Evolutionary conservation across 495 filamentous ascomycete species (phyloP).

Genomic region (Lineolata rhizophorae): DNA sequence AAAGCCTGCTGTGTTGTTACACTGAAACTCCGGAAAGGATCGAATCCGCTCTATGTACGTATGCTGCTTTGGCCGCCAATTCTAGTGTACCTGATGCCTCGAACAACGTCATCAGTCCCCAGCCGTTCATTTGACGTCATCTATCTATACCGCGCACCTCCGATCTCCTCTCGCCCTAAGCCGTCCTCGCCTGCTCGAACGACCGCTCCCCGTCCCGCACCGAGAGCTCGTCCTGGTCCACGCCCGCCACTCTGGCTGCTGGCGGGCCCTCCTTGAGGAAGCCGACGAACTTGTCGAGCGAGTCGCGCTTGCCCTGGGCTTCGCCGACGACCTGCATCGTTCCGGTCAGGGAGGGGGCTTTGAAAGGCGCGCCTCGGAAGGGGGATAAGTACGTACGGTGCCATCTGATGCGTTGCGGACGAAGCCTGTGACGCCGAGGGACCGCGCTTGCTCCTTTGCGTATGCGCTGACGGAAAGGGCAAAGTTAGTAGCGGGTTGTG

Average conservation of each 20-base stretch:
- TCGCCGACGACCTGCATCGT: slow-evolving; percentile 60
- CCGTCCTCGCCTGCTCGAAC: too few relatives aligned
- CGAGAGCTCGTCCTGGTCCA: slow-evolving; percentile 45
- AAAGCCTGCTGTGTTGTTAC: too few relatives aligned
- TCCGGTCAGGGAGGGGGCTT: slow-evolving; percentile 1
- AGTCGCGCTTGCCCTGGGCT: slow-evolving; percentile 48
- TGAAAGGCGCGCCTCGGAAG: not conserved
- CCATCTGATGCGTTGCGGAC: slow-evolving; percentile 56
- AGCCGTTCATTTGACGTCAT: too few relatives aligned
- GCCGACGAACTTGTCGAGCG: slow-evolving; percentile 45
- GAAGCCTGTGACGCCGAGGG: slow-evolving; percentile 50
- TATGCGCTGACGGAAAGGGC: slow-evolving; percentile 30
- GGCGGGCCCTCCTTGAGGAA: slow-evolving; percentile 54
- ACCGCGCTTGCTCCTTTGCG: slow-evolving; percentile 42
- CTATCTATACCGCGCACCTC: too few relatives aligned
- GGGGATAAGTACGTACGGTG: slow-evolving; percentile 25
- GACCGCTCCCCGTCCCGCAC: slow-evolving; percentile 35
- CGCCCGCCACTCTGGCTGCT: slow-evolving; percentile 41
- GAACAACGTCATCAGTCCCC: too few relatives aligned
- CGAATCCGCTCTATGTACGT: too few relatives aligned
- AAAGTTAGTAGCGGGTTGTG: not conserved
- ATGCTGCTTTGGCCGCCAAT: too few relatives aligned
- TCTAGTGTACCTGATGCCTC: too few relatives aligned
- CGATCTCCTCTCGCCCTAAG: too few relatives aligned
- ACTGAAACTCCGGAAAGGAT: too few relatives aligned